These are phyloP conservation scores for Spiraea crenata DNA, from an alignment of 331 rosid genomes.

Conservation along the genomic window DNA sequence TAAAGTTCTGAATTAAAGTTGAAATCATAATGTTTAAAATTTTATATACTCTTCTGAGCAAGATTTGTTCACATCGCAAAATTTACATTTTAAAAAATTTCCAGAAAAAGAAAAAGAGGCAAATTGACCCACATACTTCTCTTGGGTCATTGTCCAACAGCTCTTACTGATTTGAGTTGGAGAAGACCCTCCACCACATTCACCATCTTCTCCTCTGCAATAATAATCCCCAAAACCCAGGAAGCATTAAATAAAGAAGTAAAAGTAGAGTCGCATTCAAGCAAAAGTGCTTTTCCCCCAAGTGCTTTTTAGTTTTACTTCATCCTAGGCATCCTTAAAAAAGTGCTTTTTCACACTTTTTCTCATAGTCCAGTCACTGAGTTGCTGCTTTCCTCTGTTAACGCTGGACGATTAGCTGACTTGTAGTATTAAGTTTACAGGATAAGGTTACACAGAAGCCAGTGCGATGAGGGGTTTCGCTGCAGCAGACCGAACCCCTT, in stretches of 20 bases:
- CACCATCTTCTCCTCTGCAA: not conserved
- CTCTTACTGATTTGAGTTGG: slow-evolving; percentile 29
- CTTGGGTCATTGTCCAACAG: slow-evolving; percentile 36
- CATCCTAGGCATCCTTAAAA: slow-evolving; percentile 27
- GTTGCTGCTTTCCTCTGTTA: not conserved
- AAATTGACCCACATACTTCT: slow-evolving; percentile 37
- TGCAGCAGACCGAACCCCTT: slow-evolving; percentile 21
- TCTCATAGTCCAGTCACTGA: slow-evolving; percentile 4
- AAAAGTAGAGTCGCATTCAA: slow-evolving; percentile 18
- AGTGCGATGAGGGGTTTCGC: slow-evolving; percentile 21
- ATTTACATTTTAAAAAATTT: too few species aligned
- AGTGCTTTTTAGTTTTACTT: slow-evolving; percentile 21
- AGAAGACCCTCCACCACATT: slow-evolving; percentile 38
- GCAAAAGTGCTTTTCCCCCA: slow-evolving; percentile 21
- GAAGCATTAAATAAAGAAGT: slow-evolving; percentile 15
- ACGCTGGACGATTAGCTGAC: slow-evolving; percentile 11
- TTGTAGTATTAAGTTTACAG: slow-evolving; percentile 9
- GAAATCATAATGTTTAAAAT: too few species aligned
- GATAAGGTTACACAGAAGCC: slow-evolving; percentile 39
- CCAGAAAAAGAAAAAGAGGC: not conserved
- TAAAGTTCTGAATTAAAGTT: too few species aligned
- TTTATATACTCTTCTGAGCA: too few species aligned
- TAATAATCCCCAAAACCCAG: slow-evolving; percentile 20
- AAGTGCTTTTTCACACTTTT: slow-evolving; percentile 17
- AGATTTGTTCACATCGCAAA: too few species aligned